Percentiles rank a stretch among this genome's conserved stretches.
Conservation (phyloP, 164 flowering plant species). For the Chimonanthus salicifolius region DNA sequence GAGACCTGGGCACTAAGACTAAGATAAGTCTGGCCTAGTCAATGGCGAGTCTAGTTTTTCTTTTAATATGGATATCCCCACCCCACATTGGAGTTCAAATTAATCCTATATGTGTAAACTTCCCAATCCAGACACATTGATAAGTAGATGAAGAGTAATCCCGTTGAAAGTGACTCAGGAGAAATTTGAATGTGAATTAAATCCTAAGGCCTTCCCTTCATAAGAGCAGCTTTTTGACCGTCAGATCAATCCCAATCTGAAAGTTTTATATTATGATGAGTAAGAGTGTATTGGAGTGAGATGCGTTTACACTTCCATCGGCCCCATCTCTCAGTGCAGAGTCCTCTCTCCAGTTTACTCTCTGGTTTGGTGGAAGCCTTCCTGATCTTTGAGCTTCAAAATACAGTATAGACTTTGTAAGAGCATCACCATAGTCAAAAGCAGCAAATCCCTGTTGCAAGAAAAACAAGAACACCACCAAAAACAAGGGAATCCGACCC, state of each 20-base stretch:
- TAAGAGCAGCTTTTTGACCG: too few species aligned
- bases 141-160: too few species aligned
- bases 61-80: too few species aligned
- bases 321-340: conserved; percentile 39
- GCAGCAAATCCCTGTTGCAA: conserved; percentile 15
- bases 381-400: conserved; percentile 51
- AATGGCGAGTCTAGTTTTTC: too few species aligned
- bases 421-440: conserved; percentile 28
- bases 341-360: conserved; percentile 43
- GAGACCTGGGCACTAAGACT: too few species aligned
- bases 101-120: too few species aligned
- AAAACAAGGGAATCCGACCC: not conserved
- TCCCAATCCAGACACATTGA: not conserved
- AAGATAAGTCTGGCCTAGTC: too few species aligned
- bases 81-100: too few species aligned
- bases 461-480: conserved; percentile 3
- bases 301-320: conserved; percentile 21
- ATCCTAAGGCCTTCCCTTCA: too few species aligned
- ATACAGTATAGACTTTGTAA: conserved; percentile 33
- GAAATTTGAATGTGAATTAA: too few species aligned
- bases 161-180: too few species aligned
- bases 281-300: not conserved
- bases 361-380: conserved; percentile 31
- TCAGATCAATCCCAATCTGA: not conserved
- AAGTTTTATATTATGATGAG: not conserved